Evolutionary conservation across 208 protist genomes (phyloP).

Genomic region (Leishmania lainsoni): DNA sequence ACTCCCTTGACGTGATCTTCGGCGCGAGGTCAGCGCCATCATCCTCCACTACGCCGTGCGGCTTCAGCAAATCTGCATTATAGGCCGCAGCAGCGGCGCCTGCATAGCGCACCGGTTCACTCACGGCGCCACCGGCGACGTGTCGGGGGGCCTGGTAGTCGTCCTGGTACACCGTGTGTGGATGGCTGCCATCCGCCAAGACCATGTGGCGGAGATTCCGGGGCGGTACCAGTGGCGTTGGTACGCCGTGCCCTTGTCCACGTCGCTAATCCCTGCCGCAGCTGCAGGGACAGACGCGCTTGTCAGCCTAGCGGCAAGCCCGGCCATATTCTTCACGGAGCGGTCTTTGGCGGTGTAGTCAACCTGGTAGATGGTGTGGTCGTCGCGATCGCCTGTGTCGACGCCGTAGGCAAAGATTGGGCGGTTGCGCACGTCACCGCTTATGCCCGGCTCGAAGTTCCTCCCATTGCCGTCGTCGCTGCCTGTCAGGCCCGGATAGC

Average conservation of each 20-base stretch:
- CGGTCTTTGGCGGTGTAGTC: conserved; percentile 55
- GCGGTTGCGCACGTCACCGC: conserved; percentile 76
- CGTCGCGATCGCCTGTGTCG: conserved; percentile 26
- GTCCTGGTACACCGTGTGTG: conserved; percentile 63
- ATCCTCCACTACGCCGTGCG: conserved; percentile 34
- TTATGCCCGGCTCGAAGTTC: conserved; percentile 34
- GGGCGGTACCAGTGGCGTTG: conserved; percentile 32
- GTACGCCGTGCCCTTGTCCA: conserved; percentile 22
- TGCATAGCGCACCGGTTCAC: conserved; percentile 46
- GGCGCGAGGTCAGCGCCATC: conserved; percentile 58
- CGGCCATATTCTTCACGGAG: conserved; percentile 27
- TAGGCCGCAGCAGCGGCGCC: conserved; percentile 50
- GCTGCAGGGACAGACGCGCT: conserved; percentile 9
- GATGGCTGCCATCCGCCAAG: conserved; percentile 42
- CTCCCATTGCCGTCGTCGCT: conserved; percentile 1
- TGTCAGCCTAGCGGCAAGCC: conserved; percentile 9
- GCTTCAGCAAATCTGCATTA: conserved; percentile 61
- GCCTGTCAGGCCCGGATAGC: conserved; percentile 23
- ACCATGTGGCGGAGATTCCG: conserved; percentile 32
- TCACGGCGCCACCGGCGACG: neutral
- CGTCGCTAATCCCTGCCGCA: neutral
- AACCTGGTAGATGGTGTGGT: conserved; percentile 53
- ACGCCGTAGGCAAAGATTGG: conserved; percentile 60
- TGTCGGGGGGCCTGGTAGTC: conserved; percentile 38
- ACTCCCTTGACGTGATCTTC: conserved; percentile 74